These are phyloP conservation scores for Nitzschia sp. DNA, from an alignment of 108 stramenopile species.

Conservation along the genomic window DNA sequence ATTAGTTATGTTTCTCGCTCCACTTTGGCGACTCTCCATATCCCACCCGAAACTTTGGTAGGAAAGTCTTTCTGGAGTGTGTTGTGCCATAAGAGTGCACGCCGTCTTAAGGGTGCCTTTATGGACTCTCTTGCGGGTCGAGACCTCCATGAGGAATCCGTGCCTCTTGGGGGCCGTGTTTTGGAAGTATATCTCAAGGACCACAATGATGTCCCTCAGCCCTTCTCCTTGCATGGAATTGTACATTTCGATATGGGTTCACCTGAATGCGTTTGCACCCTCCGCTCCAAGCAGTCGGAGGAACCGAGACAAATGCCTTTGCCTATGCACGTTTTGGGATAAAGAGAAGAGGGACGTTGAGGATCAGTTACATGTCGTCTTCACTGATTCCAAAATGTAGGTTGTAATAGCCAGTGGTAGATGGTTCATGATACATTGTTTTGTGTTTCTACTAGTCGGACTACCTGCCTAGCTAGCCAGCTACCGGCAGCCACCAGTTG, in stretches of 20 bases:
- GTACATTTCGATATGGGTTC: conserved; percentile 76
- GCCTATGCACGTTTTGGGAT: too few relatives aligned
- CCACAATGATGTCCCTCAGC: conserved; percentile 31
- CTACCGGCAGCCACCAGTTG: too few relatives aligned
- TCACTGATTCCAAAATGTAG: too few relatives aligned
- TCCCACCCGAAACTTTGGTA: conserved; percentile 50
- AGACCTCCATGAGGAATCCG: conserved; percentile 55
- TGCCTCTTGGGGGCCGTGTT: conserved; percentile 60
- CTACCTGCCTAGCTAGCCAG: too few relatives aligned
- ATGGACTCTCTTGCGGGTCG: conserved; percentile 85
- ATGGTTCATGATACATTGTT: too few relatives aligned
- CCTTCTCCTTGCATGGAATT: conserved; percentile 73
- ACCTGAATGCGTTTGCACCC: conserved; percentile 82
- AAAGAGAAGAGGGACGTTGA: too few relatives aligned
- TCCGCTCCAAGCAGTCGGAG: conserved; percentile 44
- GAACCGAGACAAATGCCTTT: too few relatives aligned
- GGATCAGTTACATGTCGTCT: too few relatives aligned
- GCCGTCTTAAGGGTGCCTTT: conserved; percentile 78
- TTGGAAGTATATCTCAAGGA: conserved; percentile 62
- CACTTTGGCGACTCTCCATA: conserved; percentile 52
- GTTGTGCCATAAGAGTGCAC: conserved; percentile 66
- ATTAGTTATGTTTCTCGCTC: conserved; percentile 76
- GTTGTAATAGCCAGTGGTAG: too few relatives aligned
- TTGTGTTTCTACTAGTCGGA: too few relatives aligned
- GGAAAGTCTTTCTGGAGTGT: conserved; percentile 78